A percentile compares a stretch with the other conserved stretches of the same genome.
Conservation (phyloP, 371 early-diverging fungal species). For the Coemansia sp. region DNA sequence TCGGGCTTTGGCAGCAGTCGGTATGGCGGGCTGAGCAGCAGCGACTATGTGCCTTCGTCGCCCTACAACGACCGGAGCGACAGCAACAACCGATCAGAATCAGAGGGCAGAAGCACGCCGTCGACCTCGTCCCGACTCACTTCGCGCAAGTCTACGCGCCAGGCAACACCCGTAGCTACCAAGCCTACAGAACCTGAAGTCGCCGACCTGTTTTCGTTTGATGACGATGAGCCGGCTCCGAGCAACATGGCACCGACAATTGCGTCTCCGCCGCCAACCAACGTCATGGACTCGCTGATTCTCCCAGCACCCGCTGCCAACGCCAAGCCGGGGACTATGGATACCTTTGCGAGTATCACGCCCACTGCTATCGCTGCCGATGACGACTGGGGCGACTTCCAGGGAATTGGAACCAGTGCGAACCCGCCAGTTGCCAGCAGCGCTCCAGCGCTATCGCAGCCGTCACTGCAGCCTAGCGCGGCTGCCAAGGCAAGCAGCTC, state of each 20-base stretch:
- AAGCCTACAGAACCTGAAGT: constrained; percentile 32
- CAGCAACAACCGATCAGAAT: constrained; percentile 20
- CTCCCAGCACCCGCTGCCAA: constrained; percentile 1
- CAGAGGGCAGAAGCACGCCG: constrained; percentile 16
- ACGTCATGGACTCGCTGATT: constrained; percentile 7
- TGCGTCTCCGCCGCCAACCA: not conserved
- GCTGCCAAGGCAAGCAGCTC: constrained; percentile 2
- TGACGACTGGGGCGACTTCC: constrained; percentile 55
- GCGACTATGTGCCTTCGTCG: constrained; percentile 18
- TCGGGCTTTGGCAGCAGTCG: constrained; percentile 66
- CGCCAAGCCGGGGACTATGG: not conserved
- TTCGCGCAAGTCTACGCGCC: constrained; percentile 30
- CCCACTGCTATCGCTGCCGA: constrained; percentile 8
- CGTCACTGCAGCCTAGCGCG: not conserved
- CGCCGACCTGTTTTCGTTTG: constrained; percentile 50
- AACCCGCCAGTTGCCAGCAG: constrained; percentile 4
- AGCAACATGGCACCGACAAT: not conserved
- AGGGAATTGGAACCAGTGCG: constrained; percentile 17
- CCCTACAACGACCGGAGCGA: constrained; percentile 32
- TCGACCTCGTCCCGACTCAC: constrained; percentile 16
- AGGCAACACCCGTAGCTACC: constrained; percentile 11
- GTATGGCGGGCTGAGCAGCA: constrained; percentile 57
- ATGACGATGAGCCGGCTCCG: constrained; percentile 27
- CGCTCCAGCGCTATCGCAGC: constrained; percentile 2
- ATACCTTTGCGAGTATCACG: not conserved